Evolutionary conservation across 139 green algal genomes (phyloP).

Genomic region (Helicosporidium sp.): DNA sequence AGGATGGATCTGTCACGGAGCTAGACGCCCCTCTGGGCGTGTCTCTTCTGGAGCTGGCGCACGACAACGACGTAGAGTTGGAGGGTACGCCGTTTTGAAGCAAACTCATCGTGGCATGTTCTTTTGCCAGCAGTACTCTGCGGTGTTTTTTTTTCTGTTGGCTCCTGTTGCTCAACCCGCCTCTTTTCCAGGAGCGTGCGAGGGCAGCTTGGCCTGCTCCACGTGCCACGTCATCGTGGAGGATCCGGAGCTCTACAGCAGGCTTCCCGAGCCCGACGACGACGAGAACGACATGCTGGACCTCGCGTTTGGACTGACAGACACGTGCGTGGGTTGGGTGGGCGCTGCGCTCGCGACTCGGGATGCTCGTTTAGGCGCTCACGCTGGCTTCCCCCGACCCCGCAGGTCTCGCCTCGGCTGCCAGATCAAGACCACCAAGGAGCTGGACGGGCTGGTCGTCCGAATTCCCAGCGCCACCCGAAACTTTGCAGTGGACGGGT

Average conservation of each 20-base stretch:
- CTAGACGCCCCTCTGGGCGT: conserved; percentile 64
- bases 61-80: conserved; percentile 93
- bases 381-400: no score
- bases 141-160: background rate
- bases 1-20: conserved; percentile 54
- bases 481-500: conserved; percentile 82
- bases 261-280: conserved; percentile 70
- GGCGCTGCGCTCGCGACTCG: no score
- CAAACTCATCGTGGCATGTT: background rate
- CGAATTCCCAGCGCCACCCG: conserved; percentile 74
- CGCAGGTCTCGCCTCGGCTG: conserved; percentile 84
- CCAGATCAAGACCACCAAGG: conserved; percentile 69
- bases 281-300: conserved; percentile 99
- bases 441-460: conserved; percentile 79
- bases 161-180: background rate
- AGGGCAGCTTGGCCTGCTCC: conserved; percentile 89
- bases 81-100: conserved; percentile 43
- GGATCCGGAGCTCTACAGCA: conserved; percentile 66
- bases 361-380: no score
- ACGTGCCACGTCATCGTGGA: conserved; percentile 88
- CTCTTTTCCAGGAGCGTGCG: conserved; percentile 64
- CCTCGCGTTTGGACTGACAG: conserved; percentile 83
- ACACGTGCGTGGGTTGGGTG: conserved; percentile 67
- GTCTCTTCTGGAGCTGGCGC: conserved; percentile 72
- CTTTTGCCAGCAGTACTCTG: background rate